phyloP scores from a whole-genome alignment of 2,329 filamentous ascomycete genomes.

The Septoria petroselini region DNA sequence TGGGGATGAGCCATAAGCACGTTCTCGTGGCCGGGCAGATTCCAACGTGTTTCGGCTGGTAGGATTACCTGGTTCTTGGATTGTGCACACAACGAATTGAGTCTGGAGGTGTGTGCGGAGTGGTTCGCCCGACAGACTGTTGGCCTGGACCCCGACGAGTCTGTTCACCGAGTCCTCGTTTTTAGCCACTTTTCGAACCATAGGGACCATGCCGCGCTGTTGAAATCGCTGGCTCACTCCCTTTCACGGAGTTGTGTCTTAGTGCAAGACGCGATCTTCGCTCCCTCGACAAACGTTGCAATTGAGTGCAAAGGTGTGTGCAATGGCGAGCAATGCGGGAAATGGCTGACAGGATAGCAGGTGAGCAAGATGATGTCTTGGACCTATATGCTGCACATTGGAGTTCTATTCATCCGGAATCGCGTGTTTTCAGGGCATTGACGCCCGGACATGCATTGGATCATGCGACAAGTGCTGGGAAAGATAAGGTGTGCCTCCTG shows the following conservation, averaged over 20 bases:
- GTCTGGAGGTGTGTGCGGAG: neutral
- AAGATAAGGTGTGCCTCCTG: neutral
- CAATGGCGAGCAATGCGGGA: neutral
- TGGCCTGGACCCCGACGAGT: neutral
- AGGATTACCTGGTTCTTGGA: constrained; percentile 1
- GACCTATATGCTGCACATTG: neutral
- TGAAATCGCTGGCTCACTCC: constrained; percentile 19
- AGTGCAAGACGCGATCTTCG: neutral
- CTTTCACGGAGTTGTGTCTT: constrained; percentile 3
- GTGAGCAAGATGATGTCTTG: neutral
- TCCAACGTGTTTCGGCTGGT: neutral
- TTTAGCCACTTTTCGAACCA: constrained; percentile 30
- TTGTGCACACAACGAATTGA: neutral
- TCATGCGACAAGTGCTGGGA: neutral
- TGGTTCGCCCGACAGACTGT: neutral
- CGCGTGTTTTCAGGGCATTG: neutral
- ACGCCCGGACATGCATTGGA: neutral
- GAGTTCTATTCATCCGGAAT: neutral
- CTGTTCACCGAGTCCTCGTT: constrained; percentile 17
- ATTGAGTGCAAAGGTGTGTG: neutral
- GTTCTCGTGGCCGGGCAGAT: constrained; percentile 1
- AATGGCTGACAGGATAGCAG: neutral
- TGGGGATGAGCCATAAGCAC: neutral
- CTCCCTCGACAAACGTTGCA: neutral
- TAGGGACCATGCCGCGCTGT: constrained; percentile 21